Base-by-base conservation (phyloP, 441 rosid genomes). In the Arabidopsis hybrid region DNA sequence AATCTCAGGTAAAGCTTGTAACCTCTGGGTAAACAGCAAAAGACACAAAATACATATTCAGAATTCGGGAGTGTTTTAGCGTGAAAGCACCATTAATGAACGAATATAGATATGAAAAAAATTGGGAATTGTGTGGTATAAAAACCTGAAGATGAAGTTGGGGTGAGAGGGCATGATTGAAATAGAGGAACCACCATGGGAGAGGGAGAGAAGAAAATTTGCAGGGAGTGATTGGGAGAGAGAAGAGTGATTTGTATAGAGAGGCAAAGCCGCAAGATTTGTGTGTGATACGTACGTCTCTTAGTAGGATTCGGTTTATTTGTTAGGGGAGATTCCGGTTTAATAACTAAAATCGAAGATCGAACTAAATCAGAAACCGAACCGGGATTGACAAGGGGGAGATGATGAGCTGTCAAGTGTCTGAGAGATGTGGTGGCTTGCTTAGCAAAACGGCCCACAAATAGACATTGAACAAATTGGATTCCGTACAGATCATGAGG, bases 121-220 rank as follows among this genome's bases (percentile, higher is more conserved):
- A 1, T 2, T 13, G 45, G 46, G 17, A 47, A 49, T 11, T 4
- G 26, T 21, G 26, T 21, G 26, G 29, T 9, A 13, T n/a, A 31
- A 4, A 31, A 31, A 74, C 78, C 76, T 74, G 79, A 60, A 69
- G 72, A 74, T 67, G 78, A 74, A 74, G 58, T 63, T 68, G 64
- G 63, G 9, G 32, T 74, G 75, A 74, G 82, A 74, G 73, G 82
- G 79, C 82, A 79, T 79, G 79, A 74, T 74, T 51, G 82, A 58
- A 79, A 8, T 4, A 74, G 68, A 73, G 32, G 72, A 74, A 79
- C 73, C 78, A 79, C 82, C 82, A 79, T 74, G 79, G 82, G 72
- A 74, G 60, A 74, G 59, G 57, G 32, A 63, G 36, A 73, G 35
- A 78, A 67, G 55, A 21, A 21, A 51, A 10, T 72, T 72, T 72